Percentiles rank a stretch among this genome's conserved stretches.
Conservation (phyloP, 257 asterid genomes). For the Linderniella brevidens region DNA sequence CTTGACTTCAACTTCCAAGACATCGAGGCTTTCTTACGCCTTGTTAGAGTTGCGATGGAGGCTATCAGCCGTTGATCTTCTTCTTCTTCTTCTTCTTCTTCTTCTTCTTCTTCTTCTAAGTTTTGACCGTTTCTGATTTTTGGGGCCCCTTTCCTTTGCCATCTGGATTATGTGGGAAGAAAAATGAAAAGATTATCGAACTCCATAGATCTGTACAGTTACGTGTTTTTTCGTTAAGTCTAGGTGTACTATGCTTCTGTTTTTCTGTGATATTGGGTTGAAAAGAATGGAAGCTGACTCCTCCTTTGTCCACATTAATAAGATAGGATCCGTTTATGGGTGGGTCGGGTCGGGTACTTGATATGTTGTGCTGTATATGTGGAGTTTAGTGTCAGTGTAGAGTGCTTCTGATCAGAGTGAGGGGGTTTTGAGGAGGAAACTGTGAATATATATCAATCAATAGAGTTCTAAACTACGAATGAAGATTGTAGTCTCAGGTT, state of each 20-base stretch:
- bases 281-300: too few species aligned
- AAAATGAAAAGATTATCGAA: neutral
- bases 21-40: slow-evolving; percentile 62
- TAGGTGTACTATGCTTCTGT: too few species aligned
- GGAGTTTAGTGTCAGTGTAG: neutral
- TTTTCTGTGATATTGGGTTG: too few species aligned
- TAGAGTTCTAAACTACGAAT: too few species aligned
- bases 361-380: too few species aligned
- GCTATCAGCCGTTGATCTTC: slow-evolving; percentile 36
- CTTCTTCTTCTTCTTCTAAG: neutral
- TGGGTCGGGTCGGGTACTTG: too few species aligned
- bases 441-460: too few species aligned
- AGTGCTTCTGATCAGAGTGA: too few species aligned
- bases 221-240: slow-evolving; percentile 12
- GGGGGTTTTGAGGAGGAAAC: neutral
- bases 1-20: slow-evolving; percentile 92
- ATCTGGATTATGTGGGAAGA: slow-evolving; percentile 10
- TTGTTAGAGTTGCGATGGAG: slow-evolving; percentile 84
- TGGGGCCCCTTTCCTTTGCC: slow-evolving; percentile 14
- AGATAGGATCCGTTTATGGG: too few species aligned
- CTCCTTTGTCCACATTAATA: too few species aligned
- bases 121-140: slow-evolving; percentile 10
- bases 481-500: too few species aligned
- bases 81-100: neutral
- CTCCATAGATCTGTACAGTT: slow-evolving; percentile 45